Base-by-base conservation (phyloP, 805 yeast genomes). In the Candida ovalis region DNA sequence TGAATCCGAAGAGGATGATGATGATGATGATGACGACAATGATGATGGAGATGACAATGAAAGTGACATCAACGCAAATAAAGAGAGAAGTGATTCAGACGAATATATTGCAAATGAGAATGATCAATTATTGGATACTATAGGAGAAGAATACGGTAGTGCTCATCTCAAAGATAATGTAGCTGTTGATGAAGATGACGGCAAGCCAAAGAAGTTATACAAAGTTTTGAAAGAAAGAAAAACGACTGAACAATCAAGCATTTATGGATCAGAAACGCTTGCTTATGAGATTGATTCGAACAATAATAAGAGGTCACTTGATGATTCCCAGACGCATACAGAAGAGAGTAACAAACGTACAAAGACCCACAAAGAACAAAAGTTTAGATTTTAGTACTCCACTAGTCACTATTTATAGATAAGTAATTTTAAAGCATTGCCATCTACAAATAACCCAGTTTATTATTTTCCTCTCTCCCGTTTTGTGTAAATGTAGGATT, bases 1-100 rank as follows among this genome's bases (percentile, higher is more conserved):
- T 13, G 71, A 60, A 19, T 62, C 57, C 2, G 70, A 61, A n/a
- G 71, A 61, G 7, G 73, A 68, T 15, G 72, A 61, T 13, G 68
- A 61, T 15, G 66, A 64, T 3, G 66, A 60, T 8, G 58, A 52
- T 1, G 67, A 61, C 4, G 66, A 61, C 6, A 66, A 60, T 18
- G 60, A 51, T 6, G 62, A 58, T 1, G 64, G 62, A 3, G 62
- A 54, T 24, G 62, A 57, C 2, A 65, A 57, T 6, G 43, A 45
- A 7, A 30, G 12, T 15, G 28, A 6, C 10, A 7, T 30, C 17
- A 15, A 30, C 5, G 53, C 64, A 56, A 5, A 66, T 57, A 1
- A 35, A 23, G 23, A 3, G 17, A 62, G 57, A 15, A 64, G 56
- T 21, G 69, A 66, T 15, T 59, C 55, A 1, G 67, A 61, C 4